Percentiles rank a stretch among this genome's conserved stretches.
Evolutionary conservation across 768 basidiomycete genomes (phyloP).

Genomic region (Mycena polygramma): DNA sequence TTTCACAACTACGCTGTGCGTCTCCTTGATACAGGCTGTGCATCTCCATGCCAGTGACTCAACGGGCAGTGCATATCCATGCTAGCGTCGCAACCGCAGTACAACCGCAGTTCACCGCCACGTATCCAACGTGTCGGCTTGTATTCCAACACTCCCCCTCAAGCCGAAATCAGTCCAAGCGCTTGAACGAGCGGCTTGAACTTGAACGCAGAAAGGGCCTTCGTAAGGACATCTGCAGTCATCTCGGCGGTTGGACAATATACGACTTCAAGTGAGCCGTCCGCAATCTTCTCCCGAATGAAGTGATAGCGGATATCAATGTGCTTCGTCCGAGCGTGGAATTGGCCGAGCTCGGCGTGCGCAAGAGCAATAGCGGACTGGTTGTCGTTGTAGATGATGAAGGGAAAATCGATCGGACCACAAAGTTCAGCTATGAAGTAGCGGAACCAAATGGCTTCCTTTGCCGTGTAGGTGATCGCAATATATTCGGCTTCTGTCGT

Average conservation of each 20-base stretch:
- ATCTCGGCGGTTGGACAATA: conserved; percentile 30
- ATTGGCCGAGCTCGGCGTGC: conserved; percentile 24
- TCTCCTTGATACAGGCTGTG: too few relatives aligned
- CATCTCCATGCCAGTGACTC: too few relatives aligned
- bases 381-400: conserved; percentile 26
- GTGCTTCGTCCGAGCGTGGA: conserved; percentile 25
- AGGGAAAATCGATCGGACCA: conserved; percentile 28
- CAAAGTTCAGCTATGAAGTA: conserved; percentile 39
- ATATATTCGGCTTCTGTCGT: conserved; percentile 29
- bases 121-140: not conserved
- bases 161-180: conserved; percentile 26
- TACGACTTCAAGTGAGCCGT: conserved; percentile 4
- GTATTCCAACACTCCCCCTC: conserved; percentile 31
- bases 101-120: too few relatives aligned
- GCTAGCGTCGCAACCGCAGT: too few relatives aligned
- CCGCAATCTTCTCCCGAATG: conserved; percentile 16
- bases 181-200: conserved; percentile 23
- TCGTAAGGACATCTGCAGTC: conserved; percentile 28
- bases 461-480: conserved; percentile 15
- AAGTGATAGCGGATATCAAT: conserved; percentile 30
- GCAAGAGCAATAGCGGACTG: conserved; percentile 23
- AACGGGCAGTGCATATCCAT: too few relatives aligned
- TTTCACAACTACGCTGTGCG: too few relatives aligned
- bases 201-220: conserved; percentile 25
- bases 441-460: conserved; percentile 45